Evolutionary conservation across 345 rosid species (phyloP).

Genomic region (Populus nigra): DNA sequence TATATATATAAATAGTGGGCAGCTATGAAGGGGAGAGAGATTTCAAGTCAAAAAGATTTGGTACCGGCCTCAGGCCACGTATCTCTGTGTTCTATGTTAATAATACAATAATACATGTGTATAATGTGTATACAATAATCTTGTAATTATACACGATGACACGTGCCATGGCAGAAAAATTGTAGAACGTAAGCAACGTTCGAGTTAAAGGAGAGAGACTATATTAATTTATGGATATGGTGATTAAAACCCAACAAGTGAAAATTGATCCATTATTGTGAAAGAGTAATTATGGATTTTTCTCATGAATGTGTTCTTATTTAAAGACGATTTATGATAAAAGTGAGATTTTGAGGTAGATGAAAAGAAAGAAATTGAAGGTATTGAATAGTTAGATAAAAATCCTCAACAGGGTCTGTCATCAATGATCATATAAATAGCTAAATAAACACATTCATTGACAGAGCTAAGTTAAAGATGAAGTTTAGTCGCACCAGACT

Average conservation of each 20-base stretch:
- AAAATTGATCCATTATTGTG: not conserved
- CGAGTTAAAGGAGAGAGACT: no score
- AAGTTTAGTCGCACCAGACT: no score
- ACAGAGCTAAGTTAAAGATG: no score
- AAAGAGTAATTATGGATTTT: not conserved
- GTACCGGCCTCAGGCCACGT: constrained; percentile 33
- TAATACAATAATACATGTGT: not conserved
- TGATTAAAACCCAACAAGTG: not conserved
- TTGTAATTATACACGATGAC: not conserved
- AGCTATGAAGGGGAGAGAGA: not conserved
- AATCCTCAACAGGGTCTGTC: no score
- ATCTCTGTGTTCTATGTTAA: not conserved
- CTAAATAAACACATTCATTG: no score
- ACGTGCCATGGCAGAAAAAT: not conserved
- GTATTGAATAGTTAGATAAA: no score
- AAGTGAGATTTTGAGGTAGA: no score
- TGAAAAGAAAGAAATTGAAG: no score
- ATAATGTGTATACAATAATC: not conserved
- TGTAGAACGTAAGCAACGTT: not conserved
- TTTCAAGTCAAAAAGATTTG: constrained; percentile 26
- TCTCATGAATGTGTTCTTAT: not conserved
- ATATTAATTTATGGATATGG: not conserved
- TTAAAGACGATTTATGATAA: not conserved
- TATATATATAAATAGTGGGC: not conserved
- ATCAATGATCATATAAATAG: no score